Evolutionary conservation across 163 green algal genomes (phyloP), one percentile per base, ranked within the genome.

Genomic region (Scenedesmus sp.): DNA sequence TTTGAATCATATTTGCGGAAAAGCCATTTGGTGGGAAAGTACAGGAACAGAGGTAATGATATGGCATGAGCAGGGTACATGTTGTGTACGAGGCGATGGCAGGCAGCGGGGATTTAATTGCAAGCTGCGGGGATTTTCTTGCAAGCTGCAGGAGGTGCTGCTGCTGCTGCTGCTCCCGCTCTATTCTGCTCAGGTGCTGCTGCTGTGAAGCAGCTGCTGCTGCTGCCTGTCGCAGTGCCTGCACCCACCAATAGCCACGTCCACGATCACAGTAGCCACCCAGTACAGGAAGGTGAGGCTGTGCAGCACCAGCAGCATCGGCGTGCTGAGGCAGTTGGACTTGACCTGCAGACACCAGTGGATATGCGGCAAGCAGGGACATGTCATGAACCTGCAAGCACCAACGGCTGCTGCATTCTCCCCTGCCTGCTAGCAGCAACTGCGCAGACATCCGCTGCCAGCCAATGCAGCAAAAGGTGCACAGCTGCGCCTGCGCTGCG

Each of bases 231-330:
- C 26, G 66, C 66, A 34, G 66, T 5, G n/a, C 4, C 16, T 55
- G 59, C n/a, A n/a, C 88, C 55, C 56, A 90, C 92, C 90, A 55
- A 84, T 67, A 0, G 86, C 84, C 0, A 84, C 62, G 52, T 94
- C 92, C 7, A 94, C 57, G 10, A 94, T 84, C 6, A 94, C 59
- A 5, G 12, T 79, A 12, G 56, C 67, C 54, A 77, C 46, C 64
- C 84, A 88, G 83, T 94, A 94, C 9, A 91, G 9, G 59, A 92
- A 91, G 15, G 87, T 94, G 10, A 52, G 0, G 23, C 52, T 5
- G 64, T 94, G 92, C 87, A 92, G 73, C 23, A 70, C 60, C 82
- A 94, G 90, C 86, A 94, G 92, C 86, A 88, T 18, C 4, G 18
- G 52, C 2, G 90, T 90, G 18, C 56, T 83, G 0, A 92, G 26